Evolutionary conservation across 352 stramenopile species (phyloP), one percentile per base, ranked within the genome.

Genomic region (Pythium periplocum): DNA sequence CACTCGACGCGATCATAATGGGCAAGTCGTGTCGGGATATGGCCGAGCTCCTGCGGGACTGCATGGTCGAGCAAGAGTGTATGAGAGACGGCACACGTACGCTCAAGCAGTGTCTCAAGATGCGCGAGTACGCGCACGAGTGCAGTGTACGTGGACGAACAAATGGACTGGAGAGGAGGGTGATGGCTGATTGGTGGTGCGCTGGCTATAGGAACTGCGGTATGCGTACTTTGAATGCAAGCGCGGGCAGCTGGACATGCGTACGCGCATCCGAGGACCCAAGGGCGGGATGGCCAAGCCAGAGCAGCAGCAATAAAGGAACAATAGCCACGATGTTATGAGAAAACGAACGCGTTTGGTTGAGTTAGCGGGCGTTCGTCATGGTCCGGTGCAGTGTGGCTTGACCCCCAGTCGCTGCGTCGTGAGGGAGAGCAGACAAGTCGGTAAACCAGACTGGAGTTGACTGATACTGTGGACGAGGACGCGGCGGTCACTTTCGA

Each of bases 181-280:
- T 47, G 36, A 41, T 46, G 39, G 35, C 31, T 35, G 11, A 49
- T 33, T 33, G 48, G 2, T 55, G 37, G 33, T 53, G 36, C 1
- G 6, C 41, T 35, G 33, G 12, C 33, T 68, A 34, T 34, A 92
- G 82, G 78, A 84, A 46, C 85, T 86, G 35, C 82, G 82, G 4
- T 65, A 84, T 41, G 79, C 82, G 30, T 93, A 93, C 60, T 93
- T 93, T 62, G 82, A 93, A 66, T 93, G 82, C 71, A 90, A 87
- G 57, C 82, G 82, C 26, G 82, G 82, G 30, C 82, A 93, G 30
- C 50, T 93, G 52, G 82, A 93, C 54, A 93, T 93, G 82, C 75
- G 82, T n/a, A 84, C 82, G 53, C 72, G 82, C 30, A 87, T 93
- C 43, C 79, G 79, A 42, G 82, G 82, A 0, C 82, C 82, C 6